Conservation (phyloP, 2,329 filamentous ascomycete genomes). For the Cordyceps militaris region DNA sequence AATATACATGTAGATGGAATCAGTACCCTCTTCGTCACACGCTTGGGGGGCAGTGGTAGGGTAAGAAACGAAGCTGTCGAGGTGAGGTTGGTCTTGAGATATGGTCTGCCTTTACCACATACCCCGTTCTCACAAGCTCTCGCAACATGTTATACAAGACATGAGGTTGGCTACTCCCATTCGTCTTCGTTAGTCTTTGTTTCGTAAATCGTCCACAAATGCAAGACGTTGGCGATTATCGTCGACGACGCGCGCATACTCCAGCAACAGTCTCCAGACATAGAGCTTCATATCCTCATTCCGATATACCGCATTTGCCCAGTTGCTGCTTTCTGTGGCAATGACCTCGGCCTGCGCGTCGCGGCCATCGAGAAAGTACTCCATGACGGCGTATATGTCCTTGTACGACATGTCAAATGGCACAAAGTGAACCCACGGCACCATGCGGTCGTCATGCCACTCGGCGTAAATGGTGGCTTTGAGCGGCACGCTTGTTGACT, state of each 20-base stretch:
- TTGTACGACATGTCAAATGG: constrained; percentile 53
- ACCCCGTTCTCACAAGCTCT: too few species aligned
- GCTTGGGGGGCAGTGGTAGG: too few species aligned
- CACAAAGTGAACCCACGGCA: constrained; percentile 57
- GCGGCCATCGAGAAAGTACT: constrained; percentile 40
- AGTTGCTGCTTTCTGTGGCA: constrained; percentile 43
- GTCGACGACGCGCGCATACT: constrained; percentile 34
- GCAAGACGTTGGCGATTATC: constrained; percentile 24
- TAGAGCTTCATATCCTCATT: constrained; percentile 52
- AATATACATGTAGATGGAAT: too few species aligned
- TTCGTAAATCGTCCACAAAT: constrained; percentile 22
- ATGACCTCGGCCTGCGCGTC: constrained; percentile 38
- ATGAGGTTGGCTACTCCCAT: too few species aligned
- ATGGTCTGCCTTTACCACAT: too few species aligned
- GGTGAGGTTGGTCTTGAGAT: too few species aligned
- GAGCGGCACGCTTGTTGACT: not conserved
- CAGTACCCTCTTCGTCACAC: too few species aligned
- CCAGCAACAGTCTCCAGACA: constrained; percentile 41
- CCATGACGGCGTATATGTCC: constrained; percentile 50
- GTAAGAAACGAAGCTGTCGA: too few species aligned
- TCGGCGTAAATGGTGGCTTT: constrained; percentile 1
- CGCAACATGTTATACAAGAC: too few species aligned
- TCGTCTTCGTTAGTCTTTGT: too few species aligned
- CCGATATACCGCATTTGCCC: constrained; percentile 46
- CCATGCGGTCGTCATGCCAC: constrained; percentile 45